Evolutionary conservation across 208 protist genomes (phyloP).

Genomic region (Acanthamoeba royreba): DNA sequence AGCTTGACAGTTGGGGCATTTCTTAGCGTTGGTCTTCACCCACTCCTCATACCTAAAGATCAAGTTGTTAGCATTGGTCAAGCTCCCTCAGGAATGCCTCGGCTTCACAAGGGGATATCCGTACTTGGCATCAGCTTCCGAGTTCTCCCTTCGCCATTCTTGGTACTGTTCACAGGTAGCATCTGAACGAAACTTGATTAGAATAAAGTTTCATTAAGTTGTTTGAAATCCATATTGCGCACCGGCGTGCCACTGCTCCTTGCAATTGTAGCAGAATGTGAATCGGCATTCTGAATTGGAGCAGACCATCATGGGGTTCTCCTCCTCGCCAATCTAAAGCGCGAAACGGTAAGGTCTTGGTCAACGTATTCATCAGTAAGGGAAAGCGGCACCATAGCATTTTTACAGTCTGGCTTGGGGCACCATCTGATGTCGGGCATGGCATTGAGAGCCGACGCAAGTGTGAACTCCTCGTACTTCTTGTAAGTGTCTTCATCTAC

Average conservation of each 20-base stretch:
- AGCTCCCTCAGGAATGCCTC: background rate
- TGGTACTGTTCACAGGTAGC: conserved; percentile 55
- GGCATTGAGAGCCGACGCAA: background rate
- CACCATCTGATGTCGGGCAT: conserved; percentile 58
- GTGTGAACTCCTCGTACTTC: conserved; percentile 51
- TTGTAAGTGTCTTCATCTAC: background rate
- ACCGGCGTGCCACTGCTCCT: conserved; percentile 4
- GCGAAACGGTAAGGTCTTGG: background rate
- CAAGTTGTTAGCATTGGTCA: background rate
- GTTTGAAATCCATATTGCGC: background rate
- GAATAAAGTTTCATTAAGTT: background rate
- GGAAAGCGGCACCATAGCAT: conserved; percentile 48
- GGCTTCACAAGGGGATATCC: background rate
- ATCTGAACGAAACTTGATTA: background rate
- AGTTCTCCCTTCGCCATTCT: conserved; percentile 50
- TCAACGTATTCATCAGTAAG: background rate
- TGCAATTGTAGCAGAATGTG: conserved; percentile 55
- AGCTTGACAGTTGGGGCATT: conserved; percentile 62
- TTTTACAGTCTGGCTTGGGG: conserved; percentile 60
- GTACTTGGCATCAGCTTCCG: conserved; percentile 48
- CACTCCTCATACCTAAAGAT: conserved; percentile 51
- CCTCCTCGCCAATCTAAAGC: background rate
- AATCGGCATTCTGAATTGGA: conserved; percentile 23
- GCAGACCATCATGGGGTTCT: conserved; percentile 55
- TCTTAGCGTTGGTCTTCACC: conserved; percentile 62